These are phyloP conservation scores for Cinnamomum chago DNA, from an alignment of 164 flowering plant species.

Conservation along the genomic window DNA sequence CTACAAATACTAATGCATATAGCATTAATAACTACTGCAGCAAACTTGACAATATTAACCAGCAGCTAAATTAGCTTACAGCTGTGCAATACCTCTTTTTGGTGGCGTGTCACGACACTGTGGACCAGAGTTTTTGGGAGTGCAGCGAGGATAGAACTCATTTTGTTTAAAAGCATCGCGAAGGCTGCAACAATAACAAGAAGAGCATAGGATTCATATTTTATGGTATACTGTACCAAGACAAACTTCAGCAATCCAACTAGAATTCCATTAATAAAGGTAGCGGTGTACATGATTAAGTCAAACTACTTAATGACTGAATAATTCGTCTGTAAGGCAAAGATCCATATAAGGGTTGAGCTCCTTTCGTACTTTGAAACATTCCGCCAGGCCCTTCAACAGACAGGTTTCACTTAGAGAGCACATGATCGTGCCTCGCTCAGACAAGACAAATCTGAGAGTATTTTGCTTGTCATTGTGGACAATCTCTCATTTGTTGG, in stretches of 20 bases:
- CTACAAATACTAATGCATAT: background rate
- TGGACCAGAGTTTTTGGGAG: conserved; percentile 65
- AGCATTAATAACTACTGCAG: background rate
- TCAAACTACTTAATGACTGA: background rate
- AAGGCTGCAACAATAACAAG: conserved; percentile 33
- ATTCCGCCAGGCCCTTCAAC: background rate
- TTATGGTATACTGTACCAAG: background rate
- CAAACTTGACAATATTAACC: background rate
- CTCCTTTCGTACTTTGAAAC: background rate
- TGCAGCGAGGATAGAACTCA: conserved; percentile 69
- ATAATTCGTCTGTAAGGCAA: background rate
- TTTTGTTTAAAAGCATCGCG: conserved; percentile 51
- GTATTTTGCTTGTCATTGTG: background rate
- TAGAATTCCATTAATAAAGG: background rate
- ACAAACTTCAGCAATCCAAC: background rate
- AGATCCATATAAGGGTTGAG: background rate
- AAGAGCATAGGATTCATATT: no score
- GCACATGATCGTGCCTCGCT: background rate
- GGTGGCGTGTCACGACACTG: conserved; percentile 96
- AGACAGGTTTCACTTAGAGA: background rate
- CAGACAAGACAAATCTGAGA: background rate
- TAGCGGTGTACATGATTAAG: background rate
- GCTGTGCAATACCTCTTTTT: conserved; percentile 63
- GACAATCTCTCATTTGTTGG: background rate
- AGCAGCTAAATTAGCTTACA: background rate